A percentile compares a stretch with the other conserved stretches of the same genome.
These are phyloP conservation scores for Neurospora sp. DNA, from an alignment of 495 filamentous ascomycete genomes.

Conservation along the genomic window DNA sequence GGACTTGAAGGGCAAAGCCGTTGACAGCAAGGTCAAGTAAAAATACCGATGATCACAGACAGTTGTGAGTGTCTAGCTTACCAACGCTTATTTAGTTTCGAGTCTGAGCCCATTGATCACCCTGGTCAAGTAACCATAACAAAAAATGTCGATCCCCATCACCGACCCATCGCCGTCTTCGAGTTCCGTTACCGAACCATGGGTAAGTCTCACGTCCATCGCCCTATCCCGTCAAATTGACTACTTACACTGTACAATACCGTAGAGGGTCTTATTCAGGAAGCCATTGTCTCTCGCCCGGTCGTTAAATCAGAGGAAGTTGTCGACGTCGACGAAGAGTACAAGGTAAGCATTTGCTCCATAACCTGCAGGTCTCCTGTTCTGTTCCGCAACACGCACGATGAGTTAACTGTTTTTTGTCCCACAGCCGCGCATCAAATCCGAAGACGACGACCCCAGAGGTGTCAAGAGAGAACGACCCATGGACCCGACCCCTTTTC, in stretches of 20 bases:
- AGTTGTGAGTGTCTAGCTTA: not conserved
- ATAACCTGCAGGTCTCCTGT: not conserved
- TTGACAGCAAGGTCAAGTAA: conserved; percentile 4
- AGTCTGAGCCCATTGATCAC: not conserved
- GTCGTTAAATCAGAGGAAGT: not conserved
- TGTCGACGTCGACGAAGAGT: not conserved
- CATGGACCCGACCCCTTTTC: not conserved
- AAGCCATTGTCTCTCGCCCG: not conserved
- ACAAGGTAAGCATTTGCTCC: not conserved
- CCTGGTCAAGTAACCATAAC: not conserved
- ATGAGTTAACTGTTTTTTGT: not conserved
- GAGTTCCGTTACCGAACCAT: conserved; percentile 12
- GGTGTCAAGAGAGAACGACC: not conserved
- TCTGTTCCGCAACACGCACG: not conserved
- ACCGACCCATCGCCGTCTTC: conserved; percentile 10
- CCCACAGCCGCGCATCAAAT: not conserved
- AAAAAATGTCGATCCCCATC: not conserved
- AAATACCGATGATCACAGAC: not conserved
- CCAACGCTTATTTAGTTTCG: not conserved
- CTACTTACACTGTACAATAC: not conserved
- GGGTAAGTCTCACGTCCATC: not conserved
- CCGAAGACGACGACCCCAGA: not conserved
- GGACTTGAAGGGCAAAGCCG: conserved; percentile 6
- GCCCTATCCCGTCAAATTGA: fast-evolving
- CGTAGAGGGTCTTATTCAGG: conserved; percentile 2